Base-by-base conservation (phyloP, 2,329 filamentous ascomycete genomes). In the Claviceps citrina region DNA sequence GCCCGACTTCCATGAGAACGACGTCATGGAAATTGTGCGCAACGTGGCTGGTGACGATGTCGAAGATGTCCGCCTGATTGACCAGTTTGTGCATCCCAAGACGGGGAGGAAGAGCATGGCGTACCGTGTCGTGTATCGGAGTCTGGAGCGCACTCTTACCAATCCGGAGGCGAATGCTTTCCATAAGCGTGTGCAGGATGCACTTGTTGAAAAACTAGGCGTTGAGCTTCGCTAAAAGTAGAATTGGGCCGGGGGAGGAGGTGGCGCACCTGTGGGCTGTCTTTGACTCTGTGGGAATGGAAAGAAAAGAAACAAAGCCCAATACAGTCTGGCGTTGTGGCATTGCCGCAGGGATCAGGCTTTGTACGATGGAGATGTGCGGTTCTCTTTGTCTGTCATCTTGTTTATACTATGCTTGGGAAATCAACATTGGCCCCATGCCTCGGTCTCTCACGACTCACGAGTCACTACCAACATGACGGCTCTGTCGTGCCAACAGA, bases 21-120 rank as follows among this genome's bases (percentile, higher is more conserved):
- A 98, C 59, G 68, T 96, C 38, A 96, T 96, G 89, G 91, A 96
- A 62, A 73, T 95, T 42, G 83, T 95, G 15, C 78, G 91, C 48
- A 78, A 78, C 49, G 70, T 89, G 35, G 84, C 77, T 8, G 87
- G 86, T 38, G 83, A 93, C 57, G 62, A 78, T 18, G 85, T 91
- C 27, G 91, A 98, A 62, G 85, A 94, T 57, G 89, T 96, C 38
- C 69, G 67, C 45, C 67, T 93, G 22, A 76, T 84, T 39, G 91
- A 96, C 60, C 74, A 84, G 56, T 98, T 96, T 59, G 76, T 73
- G 36, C 86, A 96, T 60, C 86, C 87, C 28, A 86, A 83, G 64
- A 87, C 82, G 16, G 78, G 80, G 4, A 70, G 82, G 49, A 81
- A 73, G 63, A 95, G 87, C 64, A 62, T 91, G 65, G 93, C 85